Conservation (phyloP, 1,284 basidiomycete genomes). For the Salmacisia buchloeana region DNA sequence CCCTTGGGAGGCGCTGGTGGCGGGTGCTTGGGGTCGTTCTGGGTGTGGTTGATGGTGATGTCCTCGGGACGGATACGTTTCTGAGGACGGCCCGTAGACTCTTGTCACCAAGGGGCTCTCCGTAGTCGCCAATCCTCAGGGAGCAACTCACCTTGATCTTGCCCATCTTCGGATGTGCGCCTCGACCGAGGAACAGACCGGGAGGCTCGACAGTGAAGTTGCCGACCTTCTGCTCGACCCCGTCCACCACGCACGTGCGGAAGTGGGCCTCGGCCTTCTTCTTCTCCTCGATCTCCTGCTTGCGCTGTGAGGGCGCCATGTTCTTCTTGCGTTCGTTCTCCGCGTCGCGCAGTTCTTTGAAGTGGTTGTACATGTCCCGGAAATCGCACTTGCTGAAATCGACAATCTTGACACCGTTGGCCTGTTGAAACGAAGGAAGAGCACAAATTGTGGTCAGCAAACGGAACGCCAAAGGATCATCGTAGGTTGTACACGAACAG, state of each 20-base stretch:
- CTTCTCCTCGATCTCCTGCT: slow-evolving; percentile 68
- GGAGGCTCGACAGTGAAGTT: slow-evolving; percentile 99
- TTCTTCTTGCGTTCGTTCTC: slow-evolving; percentile 91
- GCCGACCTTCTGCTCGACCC: slow-evolving; percentile 92
- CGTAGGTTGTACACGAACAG: slow-evolving; percentile 43
- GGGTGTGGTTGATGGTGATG: slow-evolving; percentile 50
- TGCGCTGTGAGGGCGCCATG: slow-evolving; percentile 57
- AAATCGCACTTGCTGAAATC: slow-evolving; percentile 84
- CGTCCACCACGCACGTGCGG: slow-evolving; percentile 79
- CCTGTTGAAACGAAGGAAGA: slow-evolving; percentile 7
- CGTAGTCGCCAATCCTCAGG: neutral
- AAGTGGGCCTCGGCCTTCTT: slow-evolving; percentile 85
- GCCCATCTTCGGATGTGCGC: slow-evolving; percentile 96
- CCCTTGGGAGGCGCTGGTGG: slow-evolving; percentile 43
- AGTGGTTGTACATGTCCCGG: slow-evolving; percentile 85
- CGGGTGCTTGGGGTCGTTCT: slow-evolving; percentile 27
- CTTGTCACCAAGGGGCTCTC: too few species aligned
- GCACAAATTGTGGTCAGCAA: neutral
- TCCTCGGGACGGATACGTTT: slow-evolving; percentile 33
- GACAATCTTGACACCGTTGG: slow-evolving; percentile 69
- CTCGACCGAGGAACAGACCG: slow-evolving; percentile 91
- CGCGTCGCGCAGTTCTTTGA: slow-evolving; percentile 59
- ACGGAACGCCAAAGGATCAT: neutral
- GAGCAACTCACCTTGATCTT: slow-evolving; percentile 70
- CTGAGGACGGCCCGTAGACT: neutral